Evolutionary conservation across 345 rosid species (phyloP).

Genomic region (Gossypium rotundifolium): DNA sequence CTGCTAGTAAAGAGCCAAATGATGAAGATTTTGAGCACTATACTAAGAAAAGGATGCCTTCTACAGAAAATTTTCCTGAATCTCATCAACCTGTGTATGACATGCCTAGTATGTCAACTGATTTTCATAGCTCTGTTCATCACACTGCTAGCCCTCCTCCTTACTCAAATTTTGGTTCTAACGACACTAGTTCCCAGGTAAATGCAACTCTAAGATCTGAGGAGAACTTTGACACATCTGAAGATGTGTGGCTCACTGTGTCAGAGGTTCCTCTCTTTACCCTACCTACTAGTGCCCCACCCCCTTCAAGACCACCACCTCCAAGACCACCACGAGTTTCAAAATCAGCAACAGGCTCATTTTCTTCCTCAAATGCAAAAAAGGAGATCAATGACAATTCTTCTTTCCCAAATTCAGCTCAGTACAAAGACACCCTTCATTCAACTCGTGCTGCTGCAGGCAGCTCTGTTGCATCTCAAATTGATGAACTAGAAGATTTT

Average conservation of each 20-base stretch:
- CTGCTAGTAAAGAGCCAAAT: conserved; percentile 33
- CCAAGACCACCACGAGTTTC: conserved; percentile 44
- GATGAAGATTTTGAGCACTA: conserved; percentile 32
- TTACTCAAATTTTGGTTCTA: conserved; percentile 29
- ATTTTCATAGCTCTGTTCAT: conserved; percentile 30
- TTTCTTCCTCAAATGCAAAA: conserved; percentile 33
- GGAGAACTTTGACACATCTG: conserved; percentile 46
- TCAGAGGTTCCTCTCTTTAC: conserved; percentile 43
- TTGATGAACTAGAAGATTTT: conserved; percentile 22
- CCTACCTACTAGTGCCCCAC: too few species aligned
- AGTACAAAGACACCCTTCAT: conserved; percentile 38
- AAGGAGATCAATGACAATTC: conserved; percentile 37
- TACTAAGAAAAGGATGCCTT: conserved; percentile 35
- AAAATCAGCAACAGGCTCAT: conserved; percentile 32
- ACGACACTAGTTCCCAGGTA: conserved; percentile 33
- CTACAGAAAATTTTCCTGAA: conserved; percentile 35
- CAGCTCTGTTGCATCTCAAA: conserved; percentile 43
- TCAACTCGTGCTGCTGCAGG: conserved; percentile 33
- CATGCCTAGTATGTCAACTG: conserved; percentile 30
- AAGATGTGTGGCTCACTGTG: conserved; percentile 86
- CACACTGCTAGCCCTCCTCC: conserved; percentile 41
- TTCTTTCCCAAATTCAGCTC: conserved; percentile 39
- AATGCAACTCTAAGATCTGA: conserved; percentile 30
- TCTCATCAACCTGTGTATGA: conserved; percentile 39
- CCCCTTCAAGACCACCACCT: too few species aligned